Conservation (phyloP, 441 rosid genomes). For the Cnidoscolus chayamansa region DNA sequence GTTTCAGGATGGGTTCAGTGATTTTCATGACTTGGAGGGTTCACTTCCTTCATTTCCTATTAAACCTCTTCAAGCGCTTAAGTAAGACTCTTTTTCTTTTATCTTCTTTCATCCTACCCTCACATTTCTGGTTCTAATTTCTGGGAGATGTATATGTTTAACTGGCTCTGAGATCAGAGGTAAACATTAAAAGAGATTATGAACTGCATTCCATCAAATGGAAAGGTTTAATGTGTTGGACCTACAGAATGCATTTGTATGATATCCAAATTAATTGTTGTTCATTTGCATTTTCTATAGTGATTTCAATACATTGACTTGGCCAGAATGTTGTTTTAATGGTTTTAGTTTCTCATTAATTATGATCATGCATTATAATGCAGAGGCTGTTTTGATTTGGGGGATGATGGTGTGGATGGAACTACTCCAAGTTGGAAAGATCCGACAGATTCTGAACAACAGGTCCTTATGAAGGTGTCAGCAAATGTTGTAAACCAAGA, state of each 20-base stretch:
- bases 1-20: slow-evolving; percentile 63
- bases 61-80: slow-evolving; percentile 87
- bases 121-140: slow-evolving; percentile 3
- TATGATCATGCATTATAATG: slow-evolving; percentile 26
- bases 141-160: background rate
- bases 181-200: background rate
- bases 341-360: slow-evolving; percentile 2
- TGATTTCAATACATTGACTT: background rate
- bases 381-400: slow-evolving; percentile 90
- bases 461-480: slow-evolving; percentile 37
- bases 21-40: slow-evolving; percentile 70
- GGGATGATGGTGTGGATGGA: slow-evolving; percentile 61
- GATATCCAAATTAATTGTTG: background rate
- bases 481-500: slow-evolving; percentile 37
- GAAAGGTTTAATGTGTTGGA: background rate
- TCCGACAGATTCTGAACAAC: slow-evolving; percentile 45
- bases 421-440: slow-evolving; percentile 57
- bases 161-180: background rate
- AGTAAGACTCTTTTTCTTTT: slow-evolving; percentile 37
- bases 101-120: background rate
- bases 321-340: too few species aligned
- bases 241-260: slow-evolving; percentile 1
- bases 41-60: slow-evolving; percentile 76
- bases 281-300: slow-evolving; percentile 6
- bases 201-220: background rate